Conservation (phyloP, 805 yeast species). For the Grigorovia transvaalensis region DNA sequence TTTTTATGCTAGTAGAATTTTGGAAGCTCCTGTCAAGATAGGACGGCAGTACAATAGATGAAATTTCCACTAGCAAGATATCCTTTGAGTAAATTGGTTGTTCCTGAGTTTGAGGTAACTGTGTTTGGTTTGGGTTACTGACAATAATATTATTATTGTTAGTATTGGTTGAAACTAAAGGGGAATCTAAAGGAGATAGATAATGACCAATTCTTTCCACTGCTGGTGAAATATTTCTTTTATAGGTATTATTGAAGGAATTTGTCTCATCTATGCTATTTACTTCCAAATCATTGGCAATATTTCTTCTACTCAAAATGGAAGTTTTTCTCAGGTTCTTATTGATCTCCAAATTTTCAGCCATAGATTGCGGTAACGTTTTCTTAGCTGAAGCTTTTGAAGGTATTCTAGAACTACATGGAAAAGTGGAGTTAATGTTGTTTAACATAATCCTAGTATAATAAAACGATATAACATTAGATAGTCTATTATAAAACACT, state of each 20-base stretch:
- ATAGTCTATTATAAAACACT: slow-evolving; percentile 14
- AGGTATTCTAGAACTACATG: background rate
- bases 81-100: slow-evolving; percentile 39
- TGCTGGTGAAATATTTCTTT: slow-evolving; percentile 23
- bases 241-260: slow-evolving; percentile 3
- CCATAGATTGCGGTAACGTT: background rate
- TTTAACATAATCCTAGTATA: slow-evolving; percentile 14
- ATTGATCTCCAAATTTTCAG: background rate
- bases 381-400: background rate
- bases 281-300: slow-evolving; percentile 1
- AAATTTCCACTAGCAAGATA: slow-evolving; percentile 55
- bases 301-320: background rate
- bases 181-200: slow-evolving; percentile 4
- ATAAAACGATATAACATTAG: slow-evolving; percentile 15
- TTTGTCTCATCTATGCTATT: background rate
- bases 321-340: background rate
- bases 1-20: slow-evolving; percentile 8
- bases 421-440: background rate
- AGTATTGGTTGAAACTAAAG: slow-evolving; percentile 6
- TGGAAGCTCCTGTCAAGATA: slow-evolving; percentile 29
- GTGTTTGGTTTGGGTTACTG: slow-evolving; percentile 3
- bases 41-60: slow-evolving; percentile 29
- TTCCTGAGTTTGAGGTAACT: slow-evolving; percentile 1
- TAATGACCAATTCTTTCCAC: slow-evolving; percentile 22
- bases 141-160: background rate